Percentiles rank a stretch among this genome's conserved stretches.
Conservation (phyloP, 768 basidiomycete species). For the Exidia glandulosa region DNA sequence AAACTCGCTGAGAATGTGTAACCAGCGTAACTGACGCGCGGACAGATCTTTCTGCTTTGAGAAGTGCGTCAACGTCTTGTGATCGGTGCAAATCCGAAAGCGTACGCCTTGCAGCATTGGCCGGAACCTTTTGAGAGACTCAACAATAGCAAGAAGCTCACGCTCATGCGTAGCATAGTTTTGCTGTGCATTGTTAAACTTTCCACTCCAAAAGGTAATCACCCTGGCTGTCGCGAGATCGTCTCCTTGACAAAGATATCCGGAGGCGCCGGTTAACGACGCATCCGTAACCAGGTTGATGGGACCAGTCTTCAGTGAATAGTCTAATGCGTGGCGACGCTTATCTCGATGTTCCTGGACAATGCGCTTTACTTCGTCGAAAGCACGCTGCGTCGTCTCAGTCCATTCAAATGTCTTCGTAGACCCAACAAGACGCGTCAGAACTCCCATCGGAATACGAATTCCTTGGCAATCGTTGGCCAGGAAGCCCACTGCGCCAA, state of each 20-base stretch:
- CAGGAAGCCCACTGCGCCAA: background rate
- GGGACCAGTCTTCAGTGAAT: conserved; percentile 4
- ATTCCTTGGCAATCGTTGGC: background rate
- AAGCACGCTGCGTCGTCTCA: background rate
- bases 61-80: conserved; percentile 1
- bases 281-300: conserved; percentile 20
- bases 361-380: background rate
- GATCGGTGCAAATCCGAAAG: conserved; percentile 3
- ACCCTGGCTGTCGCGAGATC: conserved; percentile 1
- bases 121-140: background rate
- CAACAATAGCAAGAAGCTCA: conserved; percentile 4
- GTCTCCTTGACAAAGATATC: conserved; percentile 2
- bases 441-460: background rate
- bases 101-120: background rate
- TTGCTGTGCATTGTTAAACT: conserved; percentile 8
- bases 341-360: background rate
- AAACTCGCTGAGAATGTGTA: conserved; percentile 1
- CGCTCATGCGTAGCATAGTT: conserved; percentile 3
- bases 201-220: conserved; percentile 11
- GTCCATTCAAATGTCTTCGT: background rate
- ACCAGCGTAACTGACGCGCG: background rate
- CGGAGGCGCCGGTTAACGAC: conserved; percentile 1
- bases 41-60: background rate
- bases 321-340: background rate
- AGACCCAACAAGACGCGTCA: background rate